Base-by-base conservation (phyloP, 176 grass and related monocot genomes). In the Luzula sylvatica region DNA sequence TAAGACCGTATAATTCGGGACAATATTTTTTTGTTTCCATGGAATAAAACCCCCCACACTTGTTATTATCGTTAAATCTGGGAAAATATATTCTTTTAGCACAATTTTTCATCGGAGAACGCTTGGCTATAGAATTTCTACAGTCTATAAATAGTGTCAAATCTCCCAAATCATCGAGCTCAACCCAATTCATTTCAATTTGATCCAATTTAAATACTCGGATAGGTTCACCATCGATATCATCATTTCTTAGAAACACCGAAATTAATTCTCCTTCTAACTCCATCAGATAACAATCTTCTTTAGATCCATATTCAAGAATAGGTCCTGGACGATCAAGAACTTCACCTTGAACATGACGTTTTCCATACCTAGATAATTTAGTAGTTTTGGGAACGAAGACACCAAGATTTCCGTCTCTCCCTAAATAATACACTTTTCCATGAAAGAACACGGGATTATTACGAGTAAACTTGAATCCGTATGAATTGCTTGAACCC, bases 391-490 rank as follows among this genome's bases (percentile, higher is more conserved):
- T 23, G 0, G 19, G 58, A 28, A 55, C 15, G 8, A 46, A 66
- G 25, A 65, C 60, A 0, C 8, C 22, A 8, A 74, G 60, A 22
- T 57, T 32, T 5, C 70, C 60, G 11, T 8, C 35, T 17, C 32
- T 5, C 3, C 50, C 38, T 0, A 53, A 64, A 26, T 11, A 66
- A 20, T 65, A 74, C 27, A 66, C 44, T 16, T 50, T 4, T 18
- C 71, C 52, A 15, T 20, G 1, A 26, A 12, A 56, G 7, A 48
- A 50, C 7, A 75, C 52, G 1, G 42, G 71, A 16, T 41, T 67
- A 49, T 64, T 38, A 41, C 9, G 11, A 3, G 38, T 25, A 2
- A 35, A 15, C 20, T 0, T 6, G 41, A 3, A 12, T 13, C 15
- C 11, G 4, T 3, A 7, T 8, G 20, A 13, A 11, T 23, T 3